Conservation (phyloP, 169 alveolate species). For the Plasmodium knowlesi region DNA sequence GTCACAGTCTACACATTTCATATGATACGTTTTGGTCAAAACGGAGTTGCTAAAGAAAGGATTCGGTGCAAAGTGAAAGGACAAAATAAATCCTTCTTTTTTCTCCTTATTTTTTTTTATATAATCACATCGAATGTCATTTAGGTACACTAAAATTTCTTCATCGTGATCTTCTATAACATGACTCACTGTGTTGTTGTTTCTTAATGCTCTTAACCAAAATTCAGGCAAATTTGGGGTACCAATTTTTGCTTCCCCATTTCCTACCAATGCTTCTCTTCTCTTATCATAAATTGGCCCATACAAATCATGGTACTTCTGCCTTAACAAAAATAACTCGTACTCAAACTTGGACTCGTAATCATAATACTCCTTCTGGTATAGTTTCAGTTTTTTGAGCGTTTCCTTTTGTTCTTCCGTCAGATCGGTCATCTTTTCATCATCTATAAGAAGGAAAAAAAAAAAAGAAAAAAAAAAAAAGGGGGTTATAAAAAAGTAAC, state of each 20-base stretch:
- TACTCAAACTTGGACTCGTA: conserved; percentile 81
- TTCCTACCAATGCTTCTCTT: conserved; percentile 75
- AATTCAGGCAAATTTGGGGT: conserved; percentile 82
- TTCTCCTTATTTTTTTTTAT: conserved; percentile 84
- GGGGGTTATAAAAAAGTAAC: neutral
- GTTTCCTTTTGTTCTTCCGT: conserved; percentile 83
- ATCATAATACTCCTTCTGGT: conserved; percentile 83
- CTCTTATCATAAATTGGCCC: conserved; percentile 82
- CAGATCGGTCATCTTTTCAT: conserved; percentile 76
- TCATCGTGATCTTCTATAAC: conserved; percentile 86
- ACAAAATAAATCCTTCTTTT: conserved; percentile 83
- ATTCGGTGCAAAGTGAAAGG: conserved; percentile 82
- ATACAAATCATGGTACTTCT: conserved; percentile 83
- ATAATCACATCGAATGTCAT: conserved; percentile 84
- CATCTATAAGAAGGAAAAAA: conserved; percentile 6
- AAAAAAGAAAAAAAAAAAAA: conserved; percentile 5
- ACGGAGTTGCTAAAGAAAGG: conserved; percentile 84
- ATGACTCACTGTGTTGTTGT: conserved; percentile 82
- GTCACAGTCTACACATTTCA: conserved; percentile 87
- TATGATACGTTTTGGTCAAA: conserved; percentile 84
- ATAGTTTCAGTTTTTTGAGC: conserved; percentile 77
- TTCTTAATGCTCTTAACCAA: conserved; percentile 86
- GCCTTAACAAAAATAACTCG: conserved; percentile 82
- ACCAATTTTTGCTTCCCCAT: conserved; percentile 46
- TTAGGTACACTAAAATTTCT: conserved; percentile 83